A percentile compares a stretch with the other conserved stretches of the same genome.
phyloP scores from a whole-genome alignment of 768 basidiomycete genomes.

The Polyporus arcularius region DNA sequence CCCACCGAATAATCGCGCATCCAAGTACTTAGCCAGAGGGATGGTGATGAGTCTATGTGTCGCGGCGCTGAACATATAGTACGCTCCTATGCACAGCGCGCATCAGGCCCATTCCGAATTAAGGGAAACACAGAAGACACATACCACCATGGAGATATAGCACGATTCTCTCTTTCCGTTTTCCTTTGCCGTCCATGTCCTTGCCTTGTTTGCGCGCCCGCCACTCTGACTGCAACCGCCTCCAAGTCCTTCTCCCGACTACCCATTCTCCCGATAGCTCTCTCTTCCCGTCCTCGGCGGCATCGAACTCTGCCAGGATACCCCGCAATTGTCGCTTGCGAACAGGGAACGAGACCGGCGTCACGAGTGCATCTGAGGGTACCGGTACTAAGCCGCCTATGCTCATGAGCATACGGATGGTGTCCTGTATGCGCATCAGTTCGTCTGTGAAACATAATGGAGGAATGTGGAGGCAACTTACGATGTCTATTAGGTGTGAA shows the following conservation, averaged over 20 bases:
- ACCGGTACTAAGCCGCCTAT: slow-evolving; percentile 82
- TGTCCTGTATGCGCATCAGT: slow-evolving; percentile 32
- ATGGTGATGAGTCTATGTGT: slow-evolving; percentile 91
- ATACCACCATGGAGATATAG: slow-evolving; percentile 91
- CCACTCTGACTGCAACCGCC: slow-evolving; percentile 81
- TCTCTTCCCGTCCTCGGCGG: slow-evolving; percentile 70
- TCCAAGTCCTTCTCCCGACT: slow-evolving; percentile 91
- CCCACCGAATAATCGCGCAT: slow-evolving; percentile 85
- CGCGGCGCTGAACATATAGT: slow-evolving; percentile 89
- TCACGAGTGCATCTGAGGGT: slow-evolving; percentile 90
- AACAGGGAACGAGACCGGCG: slow-evolving; percentile 90
- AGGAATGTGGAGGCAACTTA: slow-evolving; percentile 34
- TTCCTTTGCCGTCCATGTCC: slow-evolving; percentile 28
- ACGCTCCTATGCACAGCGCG: slow-evolving; percentile 62
- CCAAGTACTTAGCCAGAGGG: slow-evolving; percentile 83
- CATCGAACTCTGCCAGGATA: slow-evolving; percentile 76
- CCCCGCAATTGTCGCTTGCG: slow-evolving; percentile 72
- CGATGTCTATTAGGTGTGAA: slow-evolving; percentile 82
- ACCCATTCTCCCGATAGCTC: slow-evolving; percentile 97
- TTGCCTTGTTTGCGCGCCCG: slow-evolving; percentile 37
- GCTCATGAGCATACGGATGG: slow-evolving; percentile 67
- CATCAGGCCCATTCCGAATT: not conserved
- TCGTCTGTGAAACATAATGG: not conserved
- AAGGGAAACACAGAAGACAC: slow-evolving; percentile 21
- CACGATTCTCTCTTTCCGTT: slow-evolving; percentile 76